Conservation (phyloP, 495 filamentous ascomycete genomes). For the Pseudomonodictys pantanalensis region DNA sequence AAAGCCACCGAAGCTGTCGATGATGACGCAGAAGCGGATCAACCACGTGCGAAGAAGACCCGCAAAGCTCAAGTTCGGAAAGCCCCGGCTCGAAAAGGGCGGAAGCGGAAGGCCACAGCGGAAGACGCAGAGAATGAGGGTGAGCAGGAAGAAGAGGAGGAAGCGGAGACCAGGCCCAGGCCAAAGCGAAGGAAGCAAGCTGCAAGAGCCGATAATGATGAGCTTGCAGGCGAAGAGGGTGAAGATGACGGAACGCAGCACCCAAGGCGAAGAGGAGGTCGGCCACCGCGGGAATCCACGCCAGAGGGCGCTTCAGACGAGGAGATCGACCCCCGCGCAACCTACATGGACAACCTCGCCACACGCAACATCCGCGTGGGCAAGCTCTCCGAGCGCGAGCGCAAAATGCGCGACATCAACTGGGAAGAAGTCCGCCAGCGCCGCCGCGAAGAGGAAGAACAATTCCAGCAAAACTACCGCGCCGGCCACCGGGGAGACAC, state of each 20-base stretch:
- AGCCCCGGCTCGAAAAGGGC: constrained; percentile 21
- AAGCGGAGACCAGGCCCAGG: neutral
- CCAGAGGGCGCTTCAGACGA: constrained; percentile 74
- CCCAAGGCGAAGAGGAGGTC: neutral
- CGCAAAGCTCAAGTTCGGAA: constrained; percentile 37
- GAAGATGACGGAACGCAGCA: neutral
- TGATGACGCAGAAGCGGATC: constrained; percentile 1
- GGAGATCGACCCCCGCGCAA: constrained; percentile 62
- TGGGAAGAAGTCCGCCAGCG: constrained; percentile 44
- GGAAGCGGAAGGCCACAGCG: constrained; percentile 4
- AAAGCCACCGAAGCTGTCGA: neutral
- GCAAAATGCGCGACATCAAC: constrained; percentile 55
- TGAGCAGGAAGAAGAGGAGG: neutral
- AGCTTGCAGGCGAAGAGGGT: neutral
- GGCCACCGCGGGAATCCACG: constrained; percentile 54
- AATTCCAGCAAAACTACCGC: neutral
- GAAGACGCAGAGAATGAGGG: neutral
- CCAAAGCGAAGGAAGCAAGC: neutral
- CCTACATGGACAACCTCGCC: constrained; percentile 81
- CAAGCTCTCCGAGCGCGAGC: constrained; percentile 72
- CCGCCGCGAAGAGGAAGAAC: constrained; percentile 12
- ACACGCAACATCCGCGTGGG: constrained; percentile 69
- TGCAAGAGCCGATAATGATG: neutral
- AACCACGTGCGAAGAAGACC: constrained; percentile 30
- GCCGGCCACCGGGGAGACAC: too few relatives aligned